A percentile compares a stretch with the other conserved stretches of the same genome.
These are phyloP conservation scores for Arabis alpina DNA, from an alignment of 345 rosid genomes.

Conservation along the genomic window DNA sequence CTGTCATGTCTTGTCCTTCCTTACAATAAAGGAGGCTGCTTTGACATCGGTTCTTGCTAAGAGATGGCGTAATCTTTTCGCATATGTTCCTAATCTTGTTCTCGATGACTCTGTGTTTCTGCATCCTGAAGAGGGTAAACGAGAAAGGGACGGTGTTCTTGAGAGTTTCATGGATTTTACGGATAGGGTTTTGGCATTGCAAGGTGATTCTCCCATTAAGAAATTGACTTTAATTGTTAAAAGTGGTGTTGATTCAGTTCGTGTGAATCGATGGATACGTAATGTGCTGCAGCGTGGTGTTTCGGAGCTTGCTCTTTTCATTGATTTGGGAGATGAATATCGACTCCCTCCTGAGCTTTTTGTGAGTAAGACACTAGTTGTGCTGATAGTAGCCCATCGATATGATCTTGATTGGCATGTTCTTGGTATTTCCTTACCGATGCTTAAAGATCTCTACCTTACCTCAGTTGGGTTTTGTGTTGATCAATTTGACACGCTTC, in stretches of 20 bases:
- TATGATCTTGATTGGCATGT: no score
- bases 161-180: neutral
- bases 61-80: neutral
- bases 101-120: neutral
- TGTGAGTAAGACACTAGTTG: neutral
- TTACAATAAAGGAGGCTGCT: slow-evolving; percentile 6
- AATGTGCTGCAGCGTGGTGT: neutral
- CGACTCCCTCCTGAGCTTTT: neutral
- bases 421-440: no score
- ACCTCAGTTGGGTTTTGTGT: no score
- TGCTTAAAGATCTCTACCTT: no score
- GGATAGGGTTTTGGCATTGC: neutral
- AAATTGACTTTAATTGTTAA: neutral
- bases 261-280: neutral
- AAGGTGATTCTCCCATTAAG: neutral
- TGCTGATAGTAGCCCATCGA: no score
- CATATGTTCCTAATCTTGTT: neutral
- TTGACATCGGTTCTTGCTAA: neutral
- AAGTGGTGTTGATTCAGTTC: neutral
- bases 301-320: no score
- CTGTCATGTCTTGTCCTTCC: neutral
- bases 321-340: no score
- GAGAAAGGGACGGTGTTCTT: neutral
- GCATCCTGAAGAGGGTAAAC: neutral
- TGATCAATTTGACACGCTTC: neutral